phyloP scores from a whole-genome alignment of 805 yeast species.

The Saccharomycopsis capsularis region DNA sequence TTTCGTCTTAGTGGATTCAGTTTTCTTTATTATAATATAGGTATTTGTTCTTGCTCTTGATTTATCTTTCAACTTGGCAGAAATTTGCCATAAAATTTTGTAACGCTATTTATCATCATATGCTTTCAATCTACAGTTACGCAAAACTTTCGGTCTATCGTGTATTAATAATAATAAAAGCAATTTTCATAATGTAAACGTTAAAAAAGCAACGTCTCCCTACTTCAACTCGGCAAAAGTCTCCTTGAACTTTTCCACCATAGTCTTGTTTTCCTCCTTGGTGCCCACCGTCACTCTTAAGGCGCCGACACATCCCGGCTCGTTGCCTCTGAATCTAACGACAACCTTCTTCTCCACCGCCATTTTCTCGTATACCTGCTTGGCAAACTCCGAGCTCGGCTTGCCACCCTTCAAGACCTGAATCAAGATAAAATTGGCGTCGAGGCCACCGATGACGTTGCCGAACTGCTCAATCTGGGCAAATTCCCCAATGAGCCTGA shows the following conservation, averaged over 20 bases:
- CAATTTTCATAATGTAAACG: not conserved
- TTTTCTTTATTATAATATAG: too few relatives aligned
- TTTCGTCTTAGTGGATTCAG: too few relatives aligned
- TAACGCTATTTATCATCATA: too few relatives aligned
- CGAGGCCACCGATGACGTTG: conserved; percentile 70
- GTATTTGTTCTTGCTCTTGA: too few relatives aligned
- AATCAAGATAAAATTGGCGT: conserved; percentile 77
- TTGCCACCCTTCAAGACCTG: conserved; percentile 60
- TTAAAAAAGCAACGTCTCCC: not conserved
- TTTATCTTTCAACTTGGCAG: too few relatives aligned
- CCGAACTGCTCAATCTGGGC: conserved; percentile 59
- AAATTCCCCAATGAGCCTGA: conserved; percentile 44
- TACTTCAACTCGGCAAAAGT: conserved; percentile 26
- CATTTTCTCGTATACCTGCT: conserved; percentile 53
- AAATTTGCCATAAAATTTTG: too few relatives aligned
- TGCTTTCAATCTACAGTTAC: too few relatives aligned
- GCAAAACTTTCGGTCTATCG: too few relatives aligned
- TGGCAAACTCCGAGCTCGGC: conserved; percentile 66
- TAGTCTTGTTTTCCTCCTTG: conserved; percentile 53
- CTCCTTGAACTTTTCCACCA: conserved; percentile 45
- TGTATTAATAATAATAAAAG: too few relatives aligned
- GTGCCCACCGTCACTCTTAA: conserved; percentile 87
- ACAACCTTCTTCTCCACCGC: conserved; percentile 76
- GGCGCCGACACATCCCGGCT: conserved; percentile 83
- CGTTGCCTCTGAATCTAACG: conserved; percentile 85